Base-by-base conservation (phyloP, 305 asterid species). In the Solanum hybrid region DNA sequence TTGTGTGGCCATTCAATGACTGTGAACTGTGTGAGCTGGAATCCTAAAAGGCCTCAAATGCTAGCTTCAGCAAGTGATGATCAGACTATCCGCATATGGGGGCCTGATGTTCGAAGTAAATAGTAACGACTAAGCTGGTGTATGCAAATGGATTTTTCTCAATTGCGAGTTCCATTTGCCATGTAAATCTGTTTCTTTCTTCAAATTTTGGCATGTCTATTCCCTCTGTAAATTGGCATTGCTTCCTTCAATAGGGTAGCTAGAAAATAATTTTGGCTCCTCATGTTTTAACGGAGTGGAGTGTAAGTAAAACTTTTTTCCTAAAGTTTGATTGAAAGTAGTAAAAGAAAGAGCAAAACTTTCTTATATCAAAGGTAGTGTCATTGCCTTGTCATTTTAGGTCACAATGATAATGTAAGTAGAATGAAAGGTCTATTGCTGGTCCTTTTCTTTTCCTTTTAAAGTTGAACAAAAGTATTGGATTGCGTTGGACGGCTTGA, bases 21-120 rank as follows among this genome's bases (percentile, higher is more conserved):
- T 12, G 99, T 97, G 90, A 97, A 97, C 90, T 94, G 96, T 66
- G 98, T 97, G 88, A 95, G 97, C 93, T 97, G 99, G 99, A 97
- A 97, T 88, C 97, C 99, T 3, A 90, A 42, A 81, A 95, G 93
- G 88, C 95, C 92, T 78, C 94, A 94, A 36, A 95, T 97, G 96
- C 91, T 96, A 90, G 99, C 99, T 87, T 97, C 99, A 13, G 99
- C 99, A 37, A 96, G 99, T 64, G 99, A 96, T 87, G 99, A 97
- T 92, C 95, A 95, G 71, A 96, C 96, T 0, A 93, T 97, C 76
- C 98, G 99, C 79, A 93, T 97, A 91, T 97, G 99, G 99, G 98
- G 99, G 56, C 99, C 99, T 27, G 85, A 92, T 77, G 88, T 86
- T 90, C 86, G 26, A 79, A 79, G 90, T 88, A 89, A 89, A 89